Base-by-base conservation (phyloP, 305 asterid genomes). In the Solanum hybrid region DNA sequence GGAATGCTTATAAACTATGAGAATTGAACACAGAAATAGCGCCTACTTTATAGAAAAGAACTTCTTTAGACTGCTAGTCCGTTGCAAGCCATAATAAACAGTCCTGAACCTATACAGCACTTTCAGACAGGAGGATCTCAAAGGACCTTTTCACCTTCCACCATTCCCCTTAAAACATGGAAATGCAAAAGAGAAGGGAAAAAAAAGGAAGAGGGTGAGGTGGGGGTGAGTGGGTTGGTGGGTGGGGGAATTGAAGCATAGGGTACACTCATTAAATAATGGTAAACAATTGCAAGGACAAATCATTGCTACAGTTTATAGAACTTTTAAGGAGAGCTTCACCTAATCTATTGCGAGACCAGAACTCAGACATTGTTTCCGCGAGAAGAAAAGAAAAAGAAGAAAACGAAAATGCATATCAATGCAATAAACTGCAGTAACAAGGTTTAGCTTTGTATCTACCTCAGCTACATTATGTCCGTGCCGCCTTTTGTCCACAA, bases 381-480 rank as follows among this genome's bases (percentile, higher is more conserved):
- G 22, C 4, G n/a, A 85, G 87, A 38, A 84, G 34, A 40, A 82
- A 82, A 29, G 86, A 81, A 80, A 7, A 24, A 26, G 24, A 27
- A 40, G 86, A 24, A 80, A 80, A 40, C 26, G 22, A 27, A 45
- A 29, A 10, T 29, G 17, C 40, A 45, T 82, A 82, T 80, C 8
- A 56, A 85, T 22, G 76, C 88, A 32, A 60, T 22, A 32, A 56
- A 85, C 88, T 56, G 51, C 77, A 85, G 77, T 56, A 34, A 8
- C 32, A 85, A 85, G 51, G 76, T 85, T 42, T 56, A 85, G 88
- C n/a, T 85, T 56, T 56, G 75, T 85, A 56, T 85, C 79, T 93
- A 96, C 99, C 99, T 96, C 98, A n/a, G 99, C 97, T n/a, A 96
- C 91, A 86, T 95, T 96, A 85, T 96, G 99, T 42, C 96, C 98